Base-by-base conservation (phyloP, 768 basidiomycete genomes). In the Pleurotus salmoneostramineus region DNA sequence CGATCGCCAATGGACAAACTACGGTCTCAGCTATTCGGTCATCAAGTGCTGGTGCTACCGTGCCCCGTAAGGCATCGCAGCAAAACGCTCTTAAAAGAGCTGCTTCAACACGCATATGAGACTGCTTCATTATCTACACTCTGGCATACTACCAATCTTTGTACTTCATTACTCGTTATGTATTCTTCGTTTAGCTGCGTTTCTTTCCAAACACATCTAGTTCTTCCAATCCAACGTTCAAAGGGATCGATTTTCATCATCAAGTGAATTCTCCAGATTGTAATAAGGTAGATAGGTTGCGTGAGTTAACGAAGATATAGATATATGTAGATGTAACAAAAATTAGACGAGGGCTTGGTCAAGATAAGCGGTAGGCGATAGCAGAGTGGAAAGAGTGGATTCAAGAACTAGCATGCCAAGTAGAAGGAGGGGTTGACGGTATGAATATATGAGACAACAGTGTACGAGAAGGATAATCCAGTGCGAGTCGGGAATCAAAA, bases 21-120 rank as follows among this genome's bases (percentile, higher is more conserved):
- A 17, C 15, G 6, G 43, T 21, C 11, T 31, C 50, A 14, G 31
- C 14, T 31, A 40, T 6, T 37, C 52, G 52, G 10, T 55, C 52
- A 6, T 55, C 52, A 7, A 55, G 52, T 55, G 37, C 40, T 12
- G 40, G 52, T 31, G 37, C 37, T 34, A 17, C 8, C 10, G 17
- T 11, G 27, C 48, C 48, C 5, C 48, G 21, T 2, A 31, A 49
- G 10, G 48, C 15, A 43, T 40, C 52, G 11, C 36, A 27, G 21
- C 21, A 31, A 15, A 55, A 55, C n/a, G n/a, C 36, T 14, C 21
- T 55, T 11, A 55, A 43, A n/a, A 55, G 52, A 11, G 52, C 52
- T 5, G 36, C 27, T 42, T 55, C 52, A 12, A 55, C 40, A n/a
- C 52, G 52, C n/a, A 37, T 31, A 42, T 55, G 27, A 42, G 21